Base-by-base conservation (phyloP, 805 yeast genomes). In the Pichia sporocuriosa region DNA sequence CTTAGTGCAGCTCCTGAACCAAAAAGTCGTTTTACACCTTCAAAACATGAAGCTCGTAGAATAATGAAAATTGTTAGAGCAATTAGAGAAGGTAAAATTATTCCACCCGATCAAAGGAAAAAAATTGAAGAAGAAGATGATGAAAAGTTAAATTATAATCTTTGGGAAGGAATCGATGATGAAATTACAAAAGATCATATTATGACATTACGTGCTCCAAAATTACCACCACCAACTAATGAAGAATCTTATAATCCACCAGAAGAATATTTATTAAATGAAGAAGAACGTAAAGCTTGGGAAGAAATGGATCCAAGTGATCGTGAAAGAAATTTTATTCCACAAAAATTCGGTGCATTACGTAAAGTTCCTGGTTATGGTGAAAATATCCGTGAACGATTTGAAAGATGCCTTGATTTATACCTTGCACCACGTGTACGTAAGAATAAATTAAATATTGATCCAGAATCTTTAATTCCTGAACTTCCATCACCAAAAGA, bases 231-330 rank as follows among this genome's bases (percentile, higher is more conserved):
- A 27, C 99, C 99, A 44, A 86, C 97, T 1, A 79, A 93, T 58
- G 98, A 90, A 52, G 96, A 90, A 67, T 80, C 93, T 55, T 93
- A 93, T 63, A 93, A 93, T 59, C 99, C 99, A 28, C 99, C 99
- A 5, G 96, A 74, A 57, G 99, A 93, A 68, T 93, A 93, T 56
- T 66, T 93, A 51, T 66, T 86, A 47, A 79, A 79, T 12, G 84
- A 78, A 36, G 90, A 87, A 55, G 97, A 90, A 59, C 68, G 66
- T 50, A 70, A 79, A 51, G 68, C 73, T 53, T 85, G 90, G 85
- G 75, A 77, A 49, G 74, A 73, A 34, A 61, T 68, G 29, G 93
- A 82, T 32, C 86, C 88, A 23, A 66, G 70, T 39, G 96, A 88
- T 51, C 74, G 96, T 51, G 93, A 82, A 50, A 69, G 73, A 47